Percentiles rank a stretch among this genome's conserved stretches.
phyloP scores from a whole-genome alignment of 768 basidiomycete species.

The Russula foetens region DNA sequence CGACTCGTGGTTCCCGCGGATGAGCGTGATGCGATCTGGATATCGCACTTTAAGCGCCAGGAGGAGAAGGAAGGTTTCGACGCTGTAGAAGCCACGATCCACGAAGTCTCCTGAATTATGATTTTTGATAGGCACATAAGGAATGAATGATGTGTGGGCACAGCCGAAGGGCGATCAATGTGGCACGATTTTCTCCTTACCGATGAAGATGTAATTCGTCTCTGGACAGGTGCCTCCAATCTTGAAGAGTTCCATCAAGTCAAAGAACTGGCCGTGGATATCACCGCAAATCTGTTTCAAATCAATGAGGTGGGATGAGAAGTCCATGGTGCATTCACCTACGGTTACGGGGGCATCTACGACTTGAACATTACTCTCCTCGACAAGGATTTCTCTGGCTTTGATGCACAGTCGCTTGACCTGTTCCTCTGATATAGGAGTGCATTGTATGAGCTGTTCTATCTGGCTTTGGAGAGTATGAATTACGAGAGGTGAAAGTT shows the following conservation, averaged over 20 bases:
- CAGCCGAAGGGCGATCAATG: slow-evolving; percentile 8
- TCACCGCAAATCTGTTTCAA: slow-evolving; percentile 75
- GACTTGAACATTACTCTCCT: slow-evolving; percentile 95
- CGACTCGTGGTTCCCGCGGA: slow-evolving; percentile 96
- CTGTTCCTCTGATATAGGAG: slow-evolving; percentile 91
- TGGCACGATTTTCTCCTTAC: slow-evolving; percentile 35
- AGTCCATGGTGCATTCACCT: slow-evolving; percentile 27
- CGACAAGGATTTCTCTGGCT: slow-evolving; percentile 92
- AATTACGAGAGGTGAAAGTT: background rate
- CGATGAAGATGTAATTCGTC: slow-evolving; percentile 96
- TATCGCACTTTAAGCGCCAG: slow-evolving; percentile 95
- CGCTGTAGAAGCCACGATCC: slow-evolving; percentile 94
- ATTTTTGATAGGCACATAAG: background rate
- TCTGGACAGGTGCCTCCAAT: slow-evolving; percentile 89
- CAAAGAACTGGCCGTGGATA: slow-evolving; percentile 96
- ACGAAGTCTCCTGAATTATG: slow-evolving; percentile 86
- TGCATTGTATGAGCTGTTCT: slow-evolving; percentile 86
- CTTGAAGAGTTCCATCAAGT: slow-evolving; percentile 92
- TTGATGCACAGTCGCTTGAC: slow-evolving; percentile 94
- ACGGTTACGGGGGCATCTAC: slow-evolving; percentile 96
- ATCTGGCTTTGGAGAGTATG: slow-evolving; percentile 64
- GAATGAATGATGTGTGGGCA: slow-evolving; percentile 4
- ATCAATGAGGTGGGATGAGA: slow-evolving; percentile 24
- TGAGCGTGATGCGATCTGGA: slow-evolving; percentile 94
- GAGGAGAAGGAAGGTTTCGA: slow-evolving; percentile 92